phyloP scores from a whole-genome alignment of 176 grass and related monocot genomes.

The Calamus simplicifolius region DNA sequence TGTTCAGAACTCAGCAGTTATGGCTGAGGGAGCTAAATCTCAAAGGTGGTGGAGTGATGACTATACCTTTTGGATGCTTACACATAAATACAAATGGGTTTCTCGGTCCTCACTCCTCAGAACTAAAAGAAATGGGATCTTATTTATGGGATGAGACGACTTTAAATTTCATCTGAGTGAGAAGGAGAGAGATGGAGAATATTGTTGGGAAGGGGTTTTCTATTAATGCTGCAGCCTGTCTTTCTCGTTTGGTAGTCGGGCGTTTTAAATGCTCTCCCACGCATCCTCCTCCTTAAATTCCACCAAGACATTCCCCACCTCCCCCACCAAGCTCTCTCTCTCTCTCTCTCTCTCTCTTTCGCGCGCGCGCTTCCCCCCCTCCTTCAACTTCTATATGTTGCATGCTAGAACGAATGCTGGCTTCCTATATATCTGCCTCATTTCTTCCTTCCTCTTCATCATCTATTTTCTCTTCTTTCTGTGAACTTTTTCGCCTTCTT shows the following conservation, averaged over 20 bases:
- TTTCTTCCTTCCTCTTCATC: no score
- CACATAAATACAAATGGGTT: background rate
- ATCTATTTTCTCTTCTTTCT: no score
- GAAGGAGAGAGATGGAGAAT: background rate
- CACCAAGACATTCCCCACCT: constrained; percentile 1
- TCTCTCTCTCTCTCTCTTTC: background rate
- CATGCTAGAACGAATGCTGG: no score
- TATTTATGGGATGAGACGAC: background rate
- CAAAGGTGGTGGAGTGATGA: constrained; percentile 1
- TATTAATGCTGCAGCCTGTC: constrained; percentile 24
- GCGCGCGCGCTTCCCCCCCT: background rate
- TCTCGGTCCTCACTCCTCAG: background rate
- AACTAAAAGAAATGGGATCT: background rate
- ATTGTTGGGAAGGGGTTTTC: background rate
- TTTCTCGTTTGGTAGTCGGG: constrained; percentile 6
- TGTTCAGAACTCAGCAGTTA: constrained; percentile 2
- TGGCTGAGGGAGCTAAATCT: constrained; percentile 9
- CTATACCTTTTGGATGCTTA: constrained; percentile 4
- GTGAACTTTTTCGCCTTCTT: no score
- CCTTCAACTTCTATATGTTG: background rate
- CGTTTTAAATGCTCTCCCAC: constrained; percentile 11
- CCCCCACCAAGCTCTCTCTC: background rate
- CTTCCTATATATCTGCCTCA: no score
- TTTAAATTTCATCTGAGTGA: background rate
- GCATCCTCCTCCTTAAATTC: constrained; percentile 15